These are phyloP conservation scores for Scutellaria barbata DNA, from an alignment of 257 asterid genomes.

Conservation along the genomic window DNA sequence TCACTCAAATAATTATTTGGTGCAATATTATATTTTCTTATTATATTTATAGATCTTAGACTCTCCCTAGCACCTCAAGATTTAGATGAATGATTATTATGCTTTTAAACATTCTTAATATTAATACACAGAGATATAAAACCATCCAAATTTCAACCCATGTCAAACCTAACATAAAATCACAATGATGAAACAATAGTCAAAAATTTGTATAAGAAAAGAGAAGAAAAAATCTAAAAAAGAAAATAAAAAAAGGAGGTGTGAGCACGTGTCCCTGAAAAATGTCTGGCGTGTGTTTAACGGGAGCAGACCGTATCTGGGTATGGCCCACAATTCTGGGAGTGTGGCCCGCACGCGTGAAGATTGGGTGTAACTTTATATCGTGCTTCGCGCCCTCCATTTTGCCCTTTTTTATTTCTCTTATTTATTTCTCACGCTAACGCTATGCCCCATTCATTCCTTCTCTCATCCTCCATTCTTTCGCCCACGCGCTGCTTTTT, in stretches of 20 bases:
- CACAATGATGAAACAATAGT: slow-evolving; percentile 25
- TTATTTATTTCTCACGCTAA: slow-evolving; percentile 50
- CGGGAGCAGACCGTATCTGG: slow-evolving; percentile 54
- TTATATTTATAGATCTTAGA: background rate
- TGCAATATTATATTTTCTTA: background rate
- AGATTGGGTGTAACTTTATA: slow-evolving; percentile 38
- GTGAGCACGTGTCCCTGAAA: slow-evolving; percentile 38
- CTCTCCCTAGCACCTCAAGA: background rate
- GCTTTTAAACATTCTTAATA: background rate
- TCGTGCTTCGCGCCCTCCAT: slow-evolving; percentile 48
- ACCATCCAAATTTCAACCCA: background rate
- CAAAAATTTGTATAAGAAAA: background rate
- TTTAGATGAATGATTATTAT: background rate
- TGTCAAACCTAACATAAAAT: background rate
- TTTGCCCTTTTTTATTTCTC: background rate
- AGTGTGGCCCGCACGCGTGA: slow-evolving; percentile 60
- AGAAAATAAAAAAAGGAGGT: background rate
- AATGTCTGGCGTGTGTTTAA: slow-evolving; percentile 49
- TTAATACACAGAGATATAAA: background rate
- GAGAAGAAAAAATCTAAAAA: too few species aligned
- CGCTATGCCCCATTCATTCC: slow-evolving; percentile 35
- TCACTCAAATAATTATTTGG: background rate
- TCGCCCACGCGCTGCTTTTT: slow-evolving; percentile 32
- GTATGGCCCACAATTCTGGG: slow-evolving; percentile 39
- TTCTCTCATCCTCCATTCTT: slow-evolving; percentile 29